Evolutionary conservation across 306 rosid species (phyloP).

Genomic region (Spatholobus suberectus): DNA sequence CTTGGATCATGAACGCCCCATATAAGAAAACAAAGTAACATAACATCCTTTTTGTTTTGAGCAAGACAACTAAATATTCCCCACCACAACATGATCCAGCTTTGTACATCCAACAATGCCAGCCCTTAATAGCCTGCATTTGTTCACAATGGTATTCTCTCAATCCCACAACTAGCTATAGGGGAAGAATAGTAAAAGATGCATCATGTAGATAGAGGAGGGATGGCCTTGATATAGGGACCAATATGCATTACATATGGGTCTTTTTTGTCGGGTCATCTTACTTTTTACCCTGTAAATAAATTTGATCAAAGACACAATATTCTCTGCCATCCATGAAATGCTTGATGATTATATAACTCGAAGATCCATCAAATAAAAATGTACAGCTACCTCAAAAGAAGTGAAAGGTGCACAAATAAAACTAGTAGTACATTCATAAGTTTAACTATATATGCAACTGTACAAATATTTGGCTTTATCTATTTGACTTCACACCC

Average conservation of each 20-base stretch:
- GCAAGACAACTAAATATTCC: conserved; percentile 50
- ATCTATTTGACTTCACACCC: neutral
- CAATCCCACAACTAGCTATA: neutral
- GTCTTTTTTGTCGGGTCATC: neutral
- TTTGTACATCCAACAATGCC: conserved; percentile 42
- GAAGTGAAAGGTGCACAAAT: neutral
- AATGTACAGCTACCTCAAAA: neutral
- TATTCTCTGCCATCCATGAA: neutral
- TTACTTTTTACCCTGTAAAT: neutral
- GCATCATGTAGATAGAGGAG: neutral
- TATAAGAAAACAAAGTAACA: conserved; percentile 35
- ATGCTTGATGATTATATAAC: neutral
- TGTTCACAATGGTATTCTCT: conserved; percentile 2
- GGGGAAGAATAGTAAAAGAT: neutral
- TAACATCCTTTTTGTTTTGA: conserved; percentile 45
- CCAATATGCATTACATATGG: neutral
- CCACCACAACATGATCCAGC: conserved; percentile 41
- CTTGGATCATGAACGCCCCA: conserved; percentile 44
- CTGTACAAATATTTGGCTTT: too few species aligned
- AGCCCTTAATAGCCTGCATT: conserved; percentile 33
- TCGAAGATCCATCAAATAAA: neutral
- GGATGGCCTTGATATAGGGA: neutral
- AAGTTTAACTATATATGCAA: neutral
- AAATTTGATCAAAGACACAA: neutral
- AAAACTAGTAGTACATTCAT: neutral